Evolutionary conservation across 371 early-diverging fungal species (phyloP), one percentile per base, ranked within the genome.

Genomic region (Lichtheimia ornata): DNA sequence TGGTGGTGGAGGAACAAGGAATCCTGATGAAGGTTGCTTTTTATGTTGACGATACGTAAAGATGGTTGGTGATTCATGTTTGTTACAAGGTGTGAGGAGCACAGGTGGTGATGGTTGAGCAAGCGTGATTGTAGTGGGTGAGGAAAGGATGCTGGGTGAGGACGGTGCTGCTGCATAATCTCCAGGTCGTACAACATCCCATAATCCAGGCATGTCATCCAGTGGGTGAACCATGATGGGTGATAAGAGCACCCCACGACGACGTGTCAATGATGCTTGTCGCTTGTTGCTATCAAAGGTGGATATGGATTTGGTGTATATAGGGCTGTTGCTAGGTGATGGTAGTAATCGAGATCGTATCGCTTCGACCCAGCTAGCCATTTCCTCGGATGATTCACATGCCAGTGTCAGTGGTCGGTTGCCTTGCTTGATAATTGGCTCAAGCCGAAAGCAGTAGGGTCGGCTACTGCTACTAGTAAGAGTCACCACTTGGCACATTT

Each of bases 371-470:
- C 74, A 73, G 4, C 54, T 42, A 9, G 67, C 64, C 12, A 71
- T 59, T 18, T 73, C 74, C 6, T 40, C 25, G 25, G 60, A 53
- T 30, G 74, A 71, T 41, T 70, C 58, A 35, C 74, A 73, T 17
- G 50, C 64, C 12, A 73, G 64, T 5, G 69, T 71, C 62, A 71
- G 67, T 56, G 59, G 50, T 57, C 57, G 57, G 20, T 61, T 43
- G 11, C 52, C 28, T 55, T 59, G 58, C 22, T 22, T 18, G 28
- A 55, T 58, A 17, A 57, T 27, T 42, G 74, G 71, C 11, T 74
- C 74, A 11, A 74, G 58, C 28, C 64, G 64, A 43, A 74, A 71
- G 20, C 64, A 59, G 50, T 66, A 65, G 1, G 66, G 62, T 12
- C 61, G 66, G 42, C 59, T 56, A 24, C 54, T 22, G 3, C 43